These are phyloP conservation scores for Nadsonia starkeyi-henricii DNA, from an alignment of 1,139 yeast species.

Conservation along the genomic window DNA sequence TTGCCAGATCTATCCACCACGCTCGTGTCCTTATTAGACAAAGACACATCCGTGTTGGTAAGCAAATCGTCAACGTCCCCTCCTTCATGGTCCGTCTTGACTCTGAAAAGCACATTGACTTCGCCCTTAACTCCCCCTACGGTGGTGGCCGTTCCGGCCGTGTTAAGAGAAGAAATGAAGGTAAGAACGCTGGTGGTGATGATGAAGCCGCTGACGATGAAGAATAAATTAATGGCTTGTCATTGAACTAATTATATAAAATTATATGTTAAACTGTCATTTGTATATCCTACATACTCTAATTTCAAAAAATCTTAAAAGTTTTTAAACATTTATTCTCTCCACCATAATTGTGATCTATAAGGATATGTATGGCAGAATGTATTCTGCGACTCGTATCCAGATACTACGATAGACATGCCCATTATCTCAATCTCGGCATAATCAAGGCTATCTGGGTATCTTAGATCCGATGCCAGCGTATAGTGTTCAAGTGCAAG, in stretches of 20 bases:
- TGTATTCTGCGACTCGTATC: too few relatives aligned
- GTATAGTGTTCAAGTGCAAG: too few relatives aligned
- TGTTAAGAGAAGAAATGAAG: constrained; percentile 95
- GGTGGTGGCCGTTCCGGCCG: constrained; percentile 99
- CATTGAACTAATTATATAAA: background rate
- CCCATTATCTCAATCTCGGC: too few relatives aligned
- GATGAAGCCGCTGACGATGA: constrained; percentile 51
- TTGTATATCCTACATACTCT: background rate
- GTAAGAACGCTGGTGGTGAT: constrained; percentile 45
- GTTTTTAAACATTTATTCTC: background rate
- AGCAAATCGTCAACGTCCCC: constrained; percentile 97
- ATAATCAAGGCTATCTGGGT: too few relatives aligned
- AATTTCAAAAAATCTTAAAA: background rate
- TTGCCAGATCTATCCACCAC: constrained; percentile 99
- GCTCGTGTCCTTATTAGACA: constrained; percentile 98
- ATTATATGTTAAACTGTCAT: background rate
- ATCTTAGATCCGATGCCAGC: too few relatives aligned
- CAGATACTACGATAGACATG: too few relatives aligned
- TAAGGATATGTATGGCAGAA: too few relatives aligned
- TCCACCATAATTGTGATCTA: too few relatives aligned
- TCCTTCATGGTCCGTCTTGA: constrained; percentile 99
- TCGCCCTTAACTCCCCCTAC: constrained; percentile 97
- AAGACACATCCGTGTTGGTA: constrained; percentile 99
- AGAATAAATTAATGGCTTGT: constrained; percentile 26
- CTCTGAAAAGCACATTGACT: constrained; percentile 99